phyloP scores from a whole-genome alignment of 2,329 filamentous ascomycete genomes.

The Alternaria gaisen region DNA sequence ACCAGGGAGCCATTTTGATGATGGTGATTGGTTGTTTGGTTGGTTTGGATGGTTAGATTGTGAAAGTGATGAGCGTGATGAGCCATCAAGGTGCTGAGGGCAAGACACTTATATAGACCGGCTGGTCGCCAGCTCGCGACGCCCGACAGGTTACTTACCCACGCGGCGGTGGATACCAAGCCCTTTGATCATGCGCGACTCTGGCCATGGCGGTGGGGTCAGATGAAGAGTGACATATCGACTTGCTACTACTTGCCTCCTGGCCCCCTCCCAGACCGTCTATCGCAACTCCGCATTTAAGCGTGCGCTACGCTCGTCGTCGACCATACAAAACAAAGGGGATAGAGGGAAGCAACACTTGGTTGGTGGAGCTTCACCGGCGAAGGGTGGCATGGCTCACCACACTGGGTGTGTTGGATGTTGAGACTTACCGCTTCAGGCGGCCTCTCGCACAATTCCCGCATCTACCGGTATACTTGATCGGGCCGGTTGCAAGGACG shows the following conservation, averaged over 20 bases:
- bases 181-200: constrained; percentile 13
- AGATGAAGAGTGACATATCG: constrained; percentile 17
- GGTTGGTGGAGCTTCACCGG: constrained; percentile 1
- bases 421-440: constrained; percentile 9
- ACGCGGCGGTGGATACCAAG: constrained; percentile 1
- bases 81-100: constrained; percentile 37
- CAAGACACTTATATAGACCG: constrained; percentile 26
- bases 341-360: not conserved
- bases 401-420: not conserved
- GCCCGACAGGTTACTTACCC: not conserved
- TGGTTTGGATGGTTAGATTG: constrained; percentile 12
- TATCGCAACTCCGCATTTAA: not conserved
- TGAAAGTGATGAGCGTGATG: constrained; percentile 16
- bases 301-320: not conserved
- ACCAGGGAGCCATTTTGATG: constrained; percentile 39
- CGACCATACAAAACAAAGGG: not conserved
- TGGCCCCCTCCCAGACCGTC: not conserved
- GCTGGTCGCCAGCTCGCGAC: not conserved
- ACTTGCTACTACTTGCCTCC: not conserved
- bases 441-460: constrained; percentile 13
- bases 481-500: not conserved
- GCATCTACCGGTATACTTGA: constrained; percentile 4
- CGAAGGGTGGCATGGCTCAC: constrained; percentile 1
- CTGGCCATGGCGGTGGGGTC: constrained; percentile 7
- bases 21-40: constrained; percentile 18